Percentiles rank a stretch among this genome's conserved stretches.
Conservation (phyloP, 495 filamentous ascomycete genomes). For the Penicillium silybi region DNA sequence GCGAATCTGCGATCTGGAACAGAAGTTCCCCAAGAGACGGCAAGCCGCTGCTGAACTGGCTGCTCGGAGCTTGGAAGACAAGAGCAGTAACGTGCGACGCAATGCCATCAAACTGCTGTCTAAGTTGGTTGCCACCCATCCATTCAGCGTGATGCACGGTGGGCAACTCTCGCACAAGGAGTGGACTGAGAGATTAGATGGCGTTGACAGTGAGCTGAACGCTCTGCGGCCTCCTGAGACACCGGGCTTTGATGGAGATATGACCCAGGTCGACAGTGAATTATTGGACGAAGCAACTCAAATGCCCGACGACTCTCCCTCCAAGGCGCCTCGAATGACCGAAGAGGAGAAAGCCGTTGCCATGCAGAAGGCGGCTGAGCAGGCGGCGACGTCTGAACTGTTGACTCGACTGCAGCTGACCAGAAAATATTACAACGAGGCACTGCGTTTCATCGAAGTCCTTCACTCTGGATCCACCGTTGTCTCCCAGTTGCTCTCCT, state of each 20-base stretch:
- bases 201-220: constrained; percentile 76
- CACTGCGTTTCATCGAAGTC: constrained; percentile 91
- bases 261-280: constrained; percentile 64
- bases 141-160: constrained; percentile 88
- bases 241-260: constrained; percentile 63
- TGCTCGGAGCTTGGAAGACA: constrained; percentile 86
- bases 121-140: constrained; percentile 85
- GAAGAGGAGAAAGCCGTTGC: constrained; percentile 53
- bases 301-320: constrained; percentile 59
- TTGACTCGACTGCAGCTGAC: constrained; percentile 83
- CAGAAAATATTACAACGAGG: constrained; percentile 84
- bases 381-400: constrained; percentile 69
- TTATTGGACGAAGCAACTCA: constrained; percentile 88
- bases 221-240: constrained; percentile 74
- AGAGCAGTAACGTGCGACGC: constrained; percentile 92
- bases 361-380: constrained; percentile 65
- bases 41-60: constrained; percentile 84
- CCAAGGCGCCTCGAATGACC: constrained; percentile 57
- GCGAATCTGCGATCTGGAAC: constrained; percentile 85
- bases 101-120: constrained; percentile 93
- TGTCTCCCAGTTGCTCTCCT: constrained; percentile 82
- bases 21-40: constrained; percentile 89
- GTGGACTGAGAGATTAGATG: constrained; percentile 75
- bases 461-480: constrained; percentile 73
- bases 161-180: constrained; percentile 79